Evolutionary conservation across 495 filamentous ascomycete species (phyloP), one percentile per base, ranked within the genome.

Genomic region (Aspergillus sparsus): DNA sequence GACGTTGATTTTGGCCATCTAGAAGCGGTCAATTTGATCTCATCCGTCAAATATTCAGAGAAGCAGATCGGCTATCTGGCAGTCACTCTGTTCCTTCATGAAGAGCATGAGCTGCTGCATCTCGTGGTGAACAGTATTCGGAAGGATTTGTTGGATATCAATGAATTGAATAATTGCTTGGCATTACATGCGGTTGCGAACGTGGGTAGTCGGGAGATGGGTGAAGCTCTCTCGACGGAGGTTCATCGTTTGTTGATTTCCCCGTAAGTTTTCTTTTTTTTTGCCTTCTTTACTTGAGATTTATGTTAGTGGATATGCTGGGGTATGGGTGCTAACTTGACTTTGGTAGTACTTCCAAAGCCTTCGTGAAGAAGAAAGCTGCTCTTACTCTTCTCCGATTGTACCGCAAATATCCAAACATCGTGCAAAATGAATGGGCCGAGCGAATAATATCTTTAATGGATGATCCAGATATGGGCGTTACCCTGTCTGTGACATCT

Each of bases 11-110:
- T 99, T 70, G 95, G 95, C 21, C 95, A 99, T 71, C 85, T 98
- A 37, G 95, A 99, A 76, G 95, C 95, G 8, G 93, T 99, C 72
- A 97, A 97, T 63, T 84, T 99, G 58, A 93, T 99, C 57, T 97
- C 93, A 6, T 93, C 92, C 21, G 92, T 80, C 65, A 98, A 98
- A 70, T 99, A 97, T 75, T 98, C 94, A 6, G 95, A 99, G 73
- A 99, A 99, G 78, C 95, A 99, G 77, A 99, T 99, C 66, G 95
- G 95, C 49, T 99, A 99, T 69, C 80, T 99, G 62, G 95, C 94
- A 7, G 94, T 99, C 67, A 99, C 95, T 4, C 80, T 99, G 37
- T 98, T 99, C 73, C 79, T 99, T 27, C 94, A 99, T 74, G 95
- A 99, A 72, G 82, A 96, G 63, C 95, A 99, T 76, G 95, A 99